A percentile compares a stretch with the other conserved stretches of the same genome.
phyloP scores from a whole-genome alignment of 148 eudicot species.

The Heliamphora exappendiculata region DNA sequence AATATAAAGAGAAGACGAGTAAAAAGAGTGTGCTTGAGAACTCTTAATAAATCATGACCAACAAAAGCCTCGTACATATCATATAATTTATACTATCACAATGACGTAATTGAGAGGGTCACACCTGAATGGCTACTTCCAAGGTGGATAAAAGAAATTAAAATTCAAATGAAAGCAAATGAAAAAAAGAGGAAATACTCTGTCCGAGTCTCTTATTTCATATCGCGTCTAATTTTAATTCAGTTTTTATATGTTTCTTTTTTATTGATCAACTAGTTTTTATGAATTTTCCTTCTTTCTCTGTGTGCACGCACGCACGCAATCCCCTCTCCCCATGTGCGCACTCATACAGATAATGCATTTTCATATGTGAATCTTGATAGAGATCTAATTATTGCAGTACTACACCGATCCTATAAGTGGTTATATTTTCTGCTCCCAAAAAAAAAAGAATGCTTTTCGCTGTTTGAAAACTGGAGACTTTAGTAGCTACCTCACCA shows the following conservation, averaged over 20 bases:
- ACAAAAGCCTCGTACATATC: too few relatives aligned
- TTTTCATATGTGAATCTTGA: not conserved
- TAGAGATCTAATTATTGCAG: constrained; percentile 1
- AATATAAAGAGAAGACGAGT: too few relatives aligned
- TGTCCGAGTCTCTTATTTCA: constrained; percentile 23
- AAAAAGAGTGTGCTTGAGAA: too few relatives aligned
- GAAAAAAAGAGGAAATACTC: constrained; percentile 36
- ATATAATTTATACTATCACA: too few relatives aligned
- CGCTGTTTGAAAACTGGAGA: not conserved
- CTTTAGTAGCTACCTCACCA: not conserved
- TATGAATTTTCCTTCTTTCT: not conserved
- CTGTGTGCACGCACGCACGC: too few relatives aligned
- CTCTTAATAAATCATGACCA: too few relatives aligned
- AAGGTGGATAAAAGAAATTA: constrained; percentile 70
- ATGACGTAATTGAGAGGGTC: constrained; percentile 37
- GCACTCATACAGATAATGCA: not conserved
- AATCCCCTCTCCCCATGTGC: not conserved
- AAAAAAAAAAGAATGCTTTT: not conserved
- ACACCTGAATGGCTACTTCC: constrained; percentile 49
- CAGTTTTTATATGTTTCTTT: not conserved
- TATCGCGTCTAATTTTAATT: not conserved
- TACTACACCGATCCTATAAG: not conserved
- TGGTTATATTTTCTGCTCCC: not conserved
- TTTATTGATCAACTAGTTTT: too few relatives aligned
- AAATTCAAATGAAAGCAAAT: constrained; percentile 23